Evolutionary conservation across 2,329 filamentous ascomycete genomes (phyloP).

Genomic region (Fusarium sp.): DNA sequence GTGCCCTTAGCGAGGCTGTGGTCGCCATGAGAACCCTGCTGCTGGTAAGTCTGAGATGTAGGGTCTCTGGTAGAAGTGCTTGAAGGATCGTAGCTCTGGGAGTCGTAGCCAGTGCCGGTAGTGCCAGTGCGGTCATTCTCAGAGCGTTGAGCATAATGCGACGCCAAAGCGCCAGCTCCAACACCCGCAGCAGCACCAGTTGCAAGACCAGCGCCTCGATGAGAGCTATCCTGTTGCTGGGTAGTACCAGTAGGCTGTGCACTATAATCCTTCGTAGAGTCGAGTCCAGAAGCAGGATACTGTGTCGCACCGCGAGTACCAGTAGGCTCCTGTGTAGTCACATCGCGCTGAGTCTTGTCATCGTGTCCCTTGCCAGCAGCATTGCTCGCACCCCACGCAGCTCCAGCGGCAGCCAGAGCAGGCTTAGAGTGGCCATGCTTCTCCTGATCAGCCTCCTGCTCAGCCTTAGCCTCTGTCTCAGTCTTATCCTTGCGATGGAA

Average conservation of each 20-base stretch:
- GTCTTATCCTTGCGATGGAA: slow-evolving; percentile 26
- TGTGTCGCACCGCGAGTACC: background rate
- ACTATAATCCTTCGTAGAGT: background rate
- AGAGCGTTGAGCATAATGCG: background rate
- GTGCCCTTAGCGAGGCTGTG: background rate
- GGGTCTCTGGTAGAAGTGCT: background rate
- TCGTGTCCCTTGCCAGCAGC: slow-evolving; percentile 16
- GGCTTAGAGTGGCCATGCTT: slow-evolving; percentile 16
- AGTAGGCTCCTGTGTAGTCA: background rate
- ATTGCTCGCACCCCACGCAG: background rate
- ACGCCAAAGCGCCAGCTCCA: slow-evolving; percentile 7
- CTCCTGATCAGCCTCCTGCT: background rate
- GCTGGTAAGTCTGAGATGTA: background rate
- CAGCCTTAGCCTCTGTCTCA: background rate
- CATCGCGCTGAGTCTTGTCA: background rate
- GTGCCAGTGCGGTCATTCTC: background rate
- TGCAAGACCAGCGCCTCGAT: background rate
- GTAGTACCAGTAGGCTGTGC: background rate
- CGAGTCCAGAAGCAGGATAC: slow-evolving; percentile 4
- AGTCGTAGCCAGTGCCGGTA: background rate
- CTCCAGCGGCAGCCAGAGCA: slow-evolving; percentile 27
- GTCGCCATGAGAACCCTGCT: background rate
- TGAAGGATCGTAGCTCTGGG: background rate
- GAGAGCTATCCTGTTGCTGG: background rate
- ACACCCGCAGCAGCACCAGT: slow-evolving; percentile 5